These are phyloP conservation scores for Chlamydomonas schloesseri DNA, from an alignment of 139 green algal species.

Conservation along the genomic window DNA sequence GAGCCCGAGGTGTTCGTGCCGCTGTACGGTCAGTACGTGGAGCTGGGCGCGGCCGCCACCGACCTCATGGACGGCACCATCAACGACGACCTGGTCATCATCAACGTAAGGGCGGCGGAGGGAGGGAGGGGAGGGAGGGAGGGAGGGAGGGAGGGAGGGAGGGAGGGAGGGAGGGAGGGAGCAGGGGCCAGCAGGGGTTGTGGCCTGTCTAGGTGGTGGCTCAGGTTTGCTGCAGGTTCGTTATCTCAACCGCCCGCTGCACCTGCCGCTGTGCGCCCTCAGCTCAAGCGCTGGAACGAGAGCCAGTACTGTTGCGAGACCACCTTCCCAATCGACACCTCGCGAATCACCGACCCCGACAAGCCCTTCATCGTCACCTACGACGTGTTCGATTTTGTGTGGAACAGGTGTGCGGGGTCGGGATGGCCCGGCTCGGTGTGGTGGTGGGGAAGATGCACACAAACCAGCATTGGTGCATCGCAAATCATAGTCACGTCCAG, in stretches of 20 bases:
- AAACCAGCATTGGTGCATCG: no score
- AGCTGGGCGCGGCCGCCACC: constrained; percentile 11
- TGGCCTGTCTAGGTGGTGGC: no score
- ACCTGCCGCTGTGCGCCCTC: background rate
- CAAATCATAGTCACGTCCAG: no score
- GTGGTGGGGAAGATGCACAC: no score
- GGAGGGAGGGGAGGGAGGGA: background rate
- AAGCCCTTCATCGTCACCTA: constrained; percentile 33
- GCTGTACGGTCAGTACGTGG: constrained; percentile 41
- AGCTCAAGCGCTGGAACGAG: constrained; percentile 6
- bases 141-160: no score
- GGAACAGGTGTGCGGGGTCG: constrained; percentile 6
- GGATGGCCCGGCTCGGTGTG: no score
- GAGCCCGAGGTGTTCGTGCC: constrained; percentile 5
- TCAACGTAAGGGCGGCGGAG: background rate
- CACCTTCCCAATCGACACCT: constrained; percentile 25
- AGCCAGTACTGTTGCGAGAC: constrained; percentile 16
- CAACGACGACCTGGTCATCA: background rate
- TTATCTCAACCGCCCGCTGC: background rate
- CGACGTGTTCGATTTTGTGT: constrained; percentile 47
- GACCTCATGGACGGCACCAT: constrained; percentile 51
- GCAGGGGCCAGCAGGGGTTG: no score
- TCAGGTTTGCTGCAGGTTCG: background rate
- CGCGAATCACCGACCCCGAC: background rate
- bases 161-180: no score